These are phyloP conservation scores for Metschnikowia henanensis DNA, from an alignment of 805 yeast species.

Conservation along the genomic window DNA sequence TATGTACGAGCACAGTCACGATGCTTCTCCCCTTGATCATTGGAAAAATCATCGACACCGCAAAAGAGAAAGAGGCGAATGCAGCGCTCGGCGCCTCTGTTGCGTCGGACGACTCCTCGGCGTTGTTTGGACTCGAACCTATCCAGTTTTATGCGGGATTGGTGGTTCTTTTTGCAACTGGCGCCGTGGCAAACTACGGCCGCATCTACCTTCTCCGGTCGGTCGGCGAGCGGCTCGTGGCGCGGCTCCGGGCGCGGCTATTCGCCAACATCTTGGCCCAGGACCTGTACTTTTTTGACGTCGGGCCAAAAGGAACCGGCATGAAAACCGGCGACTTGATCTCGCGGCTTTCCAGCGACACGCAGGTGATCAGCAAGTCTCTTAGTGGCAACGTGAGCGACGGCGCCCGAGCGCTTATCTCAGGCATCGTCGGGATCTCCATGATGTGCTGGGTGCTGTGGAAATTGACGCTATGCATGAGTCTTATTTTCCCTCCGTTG, in stretches of 20 bases:
- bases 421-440: constrained; percentile 82
- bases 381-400: constrained; percentile 89
- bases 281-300: constrained; percentile 87
- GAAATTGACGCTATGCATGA: constrained; percentile 80
- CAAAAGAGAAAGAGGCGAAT: constrained; percentile 30
- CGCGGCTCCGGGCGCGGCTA: constrained; percentile 75
- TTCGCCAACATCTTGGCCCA: constrained; percentile 77
- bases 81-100: constrained; percentile 18
- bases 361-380: constrained; percentile 82
- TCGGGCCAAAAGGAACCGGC: constrained; percentile 50
- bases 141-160: constrained; percentile 63
- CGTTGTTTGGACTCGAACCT: constrained; percentile 56
- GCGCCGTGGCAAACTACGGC: constrained; percentile 79
- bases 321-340: constrained; percentile 88
- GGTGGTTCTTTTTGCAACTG: constrained; percentile 63
- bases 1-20: constrained; percentile 72
- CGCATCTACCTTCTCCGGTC: constrained; percentile 72
- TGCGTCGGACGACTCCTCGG: not conserved
- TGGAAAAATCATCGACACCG: constrained; percentile 82
- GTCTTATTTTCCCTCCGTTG: constrained; percentile 79
- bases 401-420: constrained; percentile 81
- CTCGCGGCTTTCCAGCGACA: constrained; percentile 83
- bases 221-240: constrained; percentile 86
- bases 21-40: constrained; percentile 82
- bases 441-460: constrained; percentile 91